phyloP scores from a whole-genome alignment of 2,329 filamentous ascomycete genomes.

The Claviceps sp. region DNA sequence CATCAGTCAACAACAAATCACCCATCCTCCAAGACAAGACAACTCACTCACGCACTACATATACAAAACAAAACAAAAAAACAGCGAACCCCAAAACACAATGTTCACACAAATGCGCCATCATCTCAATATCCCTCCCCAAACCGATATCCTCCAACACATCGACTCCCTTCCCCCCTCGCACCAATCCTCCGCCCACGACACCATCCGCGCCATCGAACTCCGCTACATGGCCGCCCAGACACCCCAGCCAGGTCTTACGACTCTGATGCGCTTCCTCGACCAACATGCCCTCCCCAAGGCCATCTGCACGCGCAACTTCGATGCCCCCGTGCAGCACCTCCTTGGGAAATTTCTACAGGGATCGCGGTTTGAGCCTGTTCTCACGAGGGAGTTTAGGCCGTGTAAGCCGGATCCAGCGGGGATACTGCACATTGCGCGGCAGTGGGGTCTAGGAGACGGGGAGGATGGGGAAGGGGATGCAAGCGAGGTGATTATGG shows the following conservation, averaged over 20 bases:
- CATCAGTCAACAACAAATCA: constrained; percentile 57
- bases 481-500: constrained; percentile 44
- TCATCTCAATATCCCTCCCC: constrained; percentile 58
- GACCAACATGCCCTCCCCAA: constrained; percentile 54
- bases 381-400: constrained; percentile 71
- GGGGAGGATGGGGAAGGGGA: constrained; percentile 9
- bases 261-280: constrained; percentile 69
- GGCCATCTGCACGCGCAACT: constrained; percentile 89
- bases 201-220: constrained; percentile 68
- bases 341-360: constrained; percentile 63
- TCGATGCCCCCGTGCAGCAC: constrained; percentile 64
- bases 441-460: constrained; percentile 51
- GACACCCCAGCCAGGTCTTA: constrained; percentile 67
- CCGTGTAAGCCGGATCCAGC: constrained; percentile 82
- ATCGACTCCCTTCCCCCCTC: constrained; percentile 57
- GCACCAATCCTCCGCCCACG: constrained; percentile 49
- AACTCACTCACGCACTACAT: neutral
- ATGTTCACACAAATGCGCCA: constrained; percentile 86
- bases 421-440: constrained; percentile 75
- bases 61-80: neutral
- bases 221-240: constrained; percentile 67
- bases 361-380: constrained; percentile 54
- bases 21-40: too few species aligned
- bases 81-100: constrained; percentile 78
- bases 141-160: constrained; percentile 77